Conservation (phyloP, 2,329 filamentous ascomycete species). For the Talaromyces pinophilus region DNA sequence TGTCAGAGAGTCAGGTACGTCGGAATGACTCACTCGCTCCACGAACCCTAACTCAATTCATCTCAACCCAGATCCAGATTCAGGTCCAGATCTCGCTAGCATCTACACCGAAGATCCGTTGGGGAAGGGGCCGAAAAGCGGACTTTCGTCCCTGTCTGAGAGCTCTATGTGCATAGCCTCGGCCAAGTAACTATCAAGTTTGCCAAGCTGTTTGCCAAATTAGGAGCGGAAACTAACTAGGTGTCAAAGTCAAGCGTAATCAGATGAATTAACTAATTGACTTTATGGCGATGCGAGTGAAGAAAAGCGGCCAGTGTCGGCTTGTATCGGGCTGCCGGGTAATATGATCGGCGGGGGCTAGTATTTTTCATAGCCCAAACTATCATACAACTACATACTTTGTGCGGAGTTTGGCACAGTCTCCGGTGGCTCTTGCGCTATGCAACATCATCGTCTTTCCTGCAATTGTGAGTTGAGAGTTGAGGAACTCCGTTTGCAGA, state of each 20-base stretch:
- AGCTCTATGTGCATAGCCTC: neutral
- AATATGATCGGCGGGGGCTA: neutral
- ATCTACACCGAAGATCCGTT: conserved; percentile 2
- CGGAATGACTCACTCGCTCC: neutral
- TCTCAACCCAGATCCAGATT: neutral
- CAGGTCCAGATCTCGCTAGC: neutral
- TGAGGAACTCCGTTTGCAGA: neutral
- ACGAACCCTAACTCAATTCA: neutral
- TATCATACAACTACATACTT: neutral
- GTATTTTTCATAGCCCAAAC: conserved; percentile 5
- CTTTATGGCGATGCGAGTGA: conserved; percentile 5
- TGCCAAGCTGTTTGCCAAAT: neutral
- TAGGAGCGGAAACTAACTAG: too few species aligned
- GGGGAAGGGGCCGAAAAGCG: conserved; percentile 10
- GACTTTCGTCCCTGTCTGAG: neutral
- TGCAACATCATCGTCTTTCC: neutral
- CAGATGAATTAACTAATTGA: neutral
- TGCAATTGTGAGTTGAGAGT: neutral
- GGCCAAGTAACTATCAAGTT: neutral
- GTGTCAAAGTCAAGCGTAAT: neutral
- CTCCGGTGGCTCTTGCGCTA: neutral
- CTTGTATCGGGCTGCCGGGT: conserved; percentile 8
- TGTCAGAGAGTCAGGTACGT: neutral
- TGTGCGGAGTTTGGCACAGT: neutral
- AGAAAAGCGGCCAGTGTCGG: conserved; percentile 9